phyloP scores from a whole-genome alignment of 345 rosid genomes.

The Arabis hirsuta region DNA sequence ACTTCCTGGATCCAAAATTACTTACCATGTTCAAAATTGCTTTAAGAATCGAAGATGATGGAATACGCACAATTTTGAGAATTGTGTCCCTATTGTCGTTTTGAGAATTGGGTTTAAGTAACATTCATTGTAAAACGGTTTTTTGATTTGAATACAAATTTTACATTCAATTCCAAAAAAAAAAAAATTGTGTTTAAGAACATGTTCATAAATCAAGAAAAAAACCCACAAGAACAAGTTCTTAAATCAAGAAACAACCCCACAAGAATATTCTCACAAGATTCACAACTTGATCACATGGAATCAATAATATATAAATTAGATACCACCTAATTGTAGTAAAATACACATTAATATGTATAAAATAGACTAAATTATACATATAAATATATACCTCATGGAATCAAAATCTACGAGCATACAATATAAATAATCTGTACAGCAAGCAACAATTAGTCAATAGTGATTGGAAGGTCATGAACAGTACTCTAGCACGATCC shows the following conservation, averaged over 20 bases:
- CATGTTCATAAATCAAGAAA: too few species aligned
- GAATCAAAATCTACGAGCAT: slow-evolving; percentile 34
- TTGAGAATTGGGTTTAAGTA: not conserved
- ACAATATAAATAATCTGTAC: slow-evolving; percentile 23
- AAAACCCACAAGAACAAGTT: not conserved
- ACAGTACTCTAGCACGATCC: slow-evolving; percentile 28
- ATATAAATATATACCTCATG: not conserved
- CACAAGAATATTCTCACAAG: slow-evolving; percentile 19
- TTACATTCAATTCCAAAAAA: too few species aligned
- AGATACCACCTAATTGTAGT: not conserved
- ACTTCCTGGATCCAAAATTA: not conserved
- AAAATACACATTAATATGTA: slow-evolving; percentile 7
- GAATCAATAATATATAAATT: slow-evolving; percentile 28
- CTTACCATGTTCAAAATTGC: not conserved
- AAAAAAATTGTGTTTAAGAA: not conserved
- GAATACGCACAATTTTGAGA: not conserved
- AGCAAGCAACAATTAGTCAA: slow-evolving; percentile 1
- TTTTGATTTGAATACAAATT: too few species aligned
- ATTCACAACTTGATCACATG: slow-evolving; percentile 43
- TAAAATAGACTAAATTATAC: not conserved
- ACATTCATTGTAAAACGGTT: too few species aligned
- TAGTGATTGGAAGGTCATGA: slow-evolving; percentile 4
- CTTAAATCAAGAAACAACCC: slow-evolving; percentile 8
- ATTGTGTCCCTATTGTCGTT: not conserved
- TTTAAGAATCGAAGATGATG: not conserved